A percentile compares a stretch with the other conserved stretches of the same genome.
Evolutionary conservation across 192 early-diverging fungal genomes (phyloP).

Genomic region (Spinellus fusiger): DNA sequence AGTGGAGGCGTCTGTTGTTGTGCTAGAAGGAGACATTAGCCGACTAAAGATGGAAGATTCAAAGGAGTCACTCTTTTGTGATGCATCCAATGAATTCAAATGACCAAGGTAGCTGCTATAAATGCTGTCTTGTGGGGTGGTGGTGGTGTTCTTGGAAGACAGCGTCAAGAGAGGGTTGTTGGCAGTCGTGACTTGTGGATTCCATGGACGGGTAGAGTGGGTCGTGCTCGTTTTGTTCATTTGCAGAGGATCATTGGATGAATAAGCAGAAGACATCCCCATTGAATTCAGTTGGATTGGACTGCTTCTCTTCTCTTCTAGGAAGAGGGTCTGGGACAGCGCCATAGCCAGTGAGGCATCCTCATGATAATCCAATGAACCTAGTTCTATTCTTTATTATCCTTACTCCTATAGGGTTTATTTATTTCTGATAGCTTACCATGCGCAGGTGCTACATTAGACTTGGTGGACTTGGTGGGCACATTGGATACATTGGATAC

Average conservation of each 20-base stretch:
- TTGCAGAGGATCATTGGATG: too few relatives aligned
- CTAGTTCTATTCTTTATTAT: too few relatives aligned
- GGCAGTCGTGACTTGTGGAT: not conserved
- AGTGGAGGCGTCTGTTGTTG: not conserved
- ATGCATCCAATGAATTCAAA: not conserved
- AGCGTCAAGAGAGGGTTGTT: too few relatives aligned
- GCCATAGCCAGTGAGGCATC: slow-evolving; percentile 19
- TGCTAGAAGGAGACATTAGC: not conserved
- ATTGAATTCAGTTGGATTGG: slow-evolving; percentile 2
- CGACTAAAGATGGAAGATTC: slow-evolving; percentile 16
- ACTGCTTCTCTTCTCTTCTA: not conserved
- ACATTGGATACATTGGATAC: not conserved
- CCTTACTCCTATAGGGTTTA: too few relatives aligned
- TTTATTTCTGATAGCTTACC: not conserved
- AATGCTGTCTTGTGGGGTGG: slow-evolving; percentile 25
- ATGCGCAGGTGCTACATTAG: not conserved
- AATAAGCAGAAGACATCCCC: too few relatives aligned
- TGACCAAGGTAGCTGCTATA: slow-evolving; percentile 18
- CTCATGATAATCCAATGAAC: slow-evolving; percentile 8
- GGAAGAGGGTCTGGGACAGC: slow-evolving; percentile 6
- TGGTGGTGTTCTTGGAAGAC: slow-evolving; percentile 1
- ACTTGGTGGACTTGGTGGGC: not conserved
- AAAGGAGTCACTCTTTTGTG: not conserved
- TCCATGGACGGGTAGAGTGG: not conserved
- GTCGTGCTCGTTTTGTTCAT: too few relatives aligned